A percentile compares a stretch with the other conserved stretches of the same genome.
Evolutionary conservation across 441 rosid genomes (phyloP).

Genomic region (Lepidium campestre): DNA sequence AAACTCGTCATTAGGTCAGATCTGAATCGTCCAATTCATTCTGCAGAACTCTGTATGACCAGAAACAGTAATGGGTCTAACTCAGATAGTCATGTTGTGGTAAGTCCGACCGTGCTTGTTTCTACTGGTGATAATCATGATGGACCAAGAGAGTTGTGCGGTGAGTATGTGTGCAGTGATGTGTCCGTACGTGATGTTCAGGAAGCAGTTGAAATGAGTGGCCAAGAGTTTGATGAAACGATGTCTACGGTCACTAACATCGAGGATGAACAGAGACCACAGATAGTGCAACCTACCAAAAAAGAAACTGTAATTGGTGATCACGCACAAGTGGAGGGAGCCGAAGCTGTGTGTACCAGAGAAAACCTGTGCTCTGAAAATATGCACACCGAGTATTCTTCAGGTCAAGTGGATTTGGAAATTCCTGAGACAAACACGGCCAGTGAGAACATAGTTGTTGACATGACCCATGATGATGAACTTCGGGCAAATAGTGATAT

Average conservation of each 20-base stretch:
- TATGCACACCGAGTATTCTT: constrained; percentile 4
- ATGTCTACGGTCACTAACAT: constrained; percentile 12
- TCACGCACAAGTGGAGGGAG: constrained; percentile 23
- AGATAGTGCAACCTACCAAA: constrained; percentile 9
- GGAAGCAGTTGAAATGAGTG: constrained; percentile 25
- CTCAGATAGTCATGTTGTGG: constrained; percentile 5
- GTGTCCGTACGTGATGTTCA: constrained; percentile 22
- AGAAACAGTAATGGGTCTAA: constrained; percentile 13
- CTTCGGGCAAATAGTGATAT: constrained; percentile 9
- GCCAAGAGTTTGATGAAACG: constrained; percentile 26
- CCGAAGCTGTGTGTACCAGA: constrained; percentile 25
- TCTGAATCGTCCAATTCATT: constrained; percentile 15
- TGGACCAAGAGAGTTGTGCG: constrained; percentile 17
- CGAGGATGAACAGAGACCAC: constrained; percentile 18
- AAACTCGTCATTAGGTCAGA: neutral
- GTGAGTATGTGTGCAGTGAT: constrained; percentile 12
- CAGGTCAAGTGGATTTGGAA: constrained; percentile 30
- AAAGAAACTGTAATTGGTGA: constrained; percentile 28
- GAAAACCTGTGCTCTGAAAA: constrained; percentile 22
- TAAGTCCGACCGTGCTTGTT: constrained; percentile 22
- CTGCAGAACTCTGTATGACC: constrained; percentile 25
- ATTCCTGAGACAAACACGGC: constrained; percentile 11
- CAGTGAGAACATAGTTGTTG: constrained; percentile 22
- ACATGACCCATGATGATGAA: constrained; percentile 24
- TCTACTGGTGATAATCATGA: constrained; percentile 23